Percentiles rank a stretch among this genome's conserved stretches.
phyloP scores from a whole-genome alignment of 2,329 filamentous ascomycete genomes.

The Paracamarosporium sp. region DNA sequence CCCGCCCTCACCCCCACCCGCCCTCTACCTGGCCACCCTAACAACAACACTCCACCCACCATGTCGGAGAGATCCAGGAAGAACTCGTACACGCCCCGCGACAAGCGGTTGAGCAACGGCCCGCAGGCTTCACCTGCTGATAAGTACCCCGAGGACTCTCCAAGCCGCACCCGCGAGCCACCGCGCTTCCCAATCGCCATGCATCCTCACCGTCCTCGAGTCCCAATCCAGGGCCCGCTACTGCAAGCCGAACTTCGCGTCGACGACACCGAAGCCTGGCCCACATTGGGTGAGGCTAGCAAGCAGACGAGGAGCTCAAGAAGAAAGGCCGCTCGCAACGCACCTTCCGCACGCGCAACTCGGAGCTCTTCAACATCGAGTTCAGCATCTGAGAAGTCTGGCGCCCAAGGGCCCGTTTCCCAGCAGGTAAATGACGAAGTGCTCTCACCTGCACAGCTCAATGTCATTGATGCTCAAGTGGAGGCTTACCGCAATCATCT shows the following conservation, averaged over 20 bases:
- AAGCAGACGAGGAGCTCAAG: not conserved
- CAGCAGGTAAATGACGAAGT: not conserved
- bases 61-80: constrained; percentile 1
- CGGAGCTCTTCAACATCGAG: not conserved
- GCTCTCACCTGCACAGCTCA: not conserved
- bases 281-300: not conserved
- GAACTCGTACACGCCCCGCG: constrained; percentile 14
- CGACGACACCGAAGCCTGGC: not conserved
- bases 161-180: not conserved
- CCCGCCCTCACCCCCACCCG: not conserved
- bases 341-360: not conserved
- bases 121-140: constrained; percentile 37
- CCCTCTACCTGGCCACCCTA: not conserved
- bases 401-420: no score
- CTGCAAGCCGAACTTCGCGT: not conserved
- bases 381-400: not conserved
- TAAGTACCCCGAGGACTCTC: constrained; percentile 39
- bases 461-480: not conserved
- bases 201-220: not conserved
- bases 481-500: not conserved
- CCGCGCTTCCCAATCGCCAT: not conserved
- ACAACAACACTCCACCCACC: not conserved
- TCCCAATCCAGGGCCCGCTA: not conserved
- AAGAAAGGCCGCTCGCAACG: not conserved
- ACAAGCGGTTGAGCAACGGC: constrained; percentile 37